phyloP scores from a whole-genome alignment of 2,329 filamentous ascomycete species.

The Paraphoma chrysanthemicola region DNA sequence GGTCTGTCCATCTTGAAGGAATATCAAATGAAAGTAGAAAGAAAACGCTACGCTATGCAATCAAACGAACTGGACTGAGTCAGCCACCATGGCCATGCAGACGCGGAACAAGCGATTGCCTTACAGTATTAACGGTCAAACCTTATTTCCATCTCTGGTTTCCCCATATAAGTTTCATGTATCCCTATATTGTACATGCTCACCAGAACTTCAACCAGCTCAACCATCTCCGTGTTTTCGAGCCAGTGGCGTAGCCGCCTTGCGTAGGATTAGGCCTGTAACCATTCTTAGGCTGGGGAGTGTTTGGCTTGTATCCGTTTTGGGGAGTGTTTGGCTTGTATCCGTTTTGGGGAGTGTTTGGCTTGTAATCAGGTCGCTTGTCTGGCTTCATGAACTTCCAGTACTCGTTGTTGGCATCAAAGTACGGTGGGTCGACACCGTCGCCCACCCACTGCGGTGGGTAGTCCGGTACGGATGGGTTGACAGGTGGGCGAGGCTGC shows the following conservation, averaged over 20 bases:
- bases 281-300: not conserved
- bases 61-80: not conserved
- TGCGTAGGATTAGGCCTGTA: not conserved
- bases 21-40: slow-evolving; percentile 1
- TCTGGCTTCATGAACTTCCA: not conserved
- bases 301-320: not conserved
- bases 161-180: not conserved
- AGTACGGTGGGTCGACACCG: slow-evolving; percentile 20
- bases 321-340: not conserved
- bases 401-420: not conserved
- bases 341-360: not conserved
- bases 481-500: not conserved
- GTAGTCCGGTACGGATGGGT: not conserved
- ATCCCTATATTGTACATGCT: not conserved
- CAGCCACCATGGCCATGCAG: not conserved
- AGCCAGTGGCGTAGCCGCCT: not conserved
- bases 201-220: not conserved
- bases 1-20: not conserved
- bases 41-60: slow-evolving; percentile 1
- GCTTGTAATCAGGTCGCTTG: not conserved
- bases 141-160: not conserved
- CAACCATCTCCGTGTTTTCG: not conserved
- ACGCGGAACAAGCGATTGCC: no score
- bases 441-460: slow-evolving; percentile 12
- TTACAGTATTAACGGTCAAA: not conserved